Evolutionary conservation across 108 stramenopile species (phyloP), one percentile per base, ranked within the genome.

Genomic region (Craspedostauros australis): DNA sequence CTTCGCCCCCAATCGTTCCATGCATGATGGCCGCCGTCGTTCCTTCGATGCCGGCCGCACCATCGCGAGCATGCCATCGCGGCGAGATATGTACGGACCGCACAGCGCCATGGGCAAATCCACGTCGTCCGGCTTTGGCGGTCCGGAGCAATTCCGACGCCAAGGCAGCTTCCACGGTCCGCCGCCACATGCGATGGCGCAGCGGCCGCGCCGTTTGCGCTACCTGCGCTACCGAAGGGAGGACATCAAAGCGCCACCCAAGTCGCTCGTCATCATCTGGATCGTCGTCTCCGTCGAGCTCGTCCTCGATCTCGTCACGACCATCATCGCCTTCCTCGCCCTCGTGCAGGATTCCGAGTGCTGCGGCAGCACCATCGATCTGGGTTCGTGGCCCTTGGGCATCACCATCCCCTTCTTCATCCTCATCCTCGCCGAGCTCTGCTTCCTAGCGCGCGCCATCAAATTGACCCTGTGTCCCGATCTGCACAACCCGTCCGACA

Each of bases 281-380:
- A 11, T 55, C 32, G 27, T 61, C 11, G 42, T 55, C 11, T 59
- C 53, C 0, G 53, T 33, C 31, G 54, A 69, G 36, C 33, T 69
- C 4, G 68, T 46, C 37, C 50, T 69, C 28, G 68, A 69, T 59
- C 23, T 69, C n/a, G 58, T 36, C 3, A 69, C 68, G 6, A 61
- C 68, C 2, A 33, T 41, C 23, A 69, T 69, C 36, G 59, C 68
- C 0, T 61, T 69, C 46, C 5, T 32, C 11, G 28, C 49, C 11
- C 18, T 61, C 5, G 31, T 39, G 15, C 48, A 58, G 33, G 29
- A 41, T 33, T 36, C 27, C 11, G 20, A 55, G 2, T 69, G 68
- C 36, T 69, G 68, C 25, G 68, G 58, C 5, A 14, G 48, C 12
- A 25, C 33, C 1, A 60, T 55, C 14, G 28, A 43, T n/a, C 15